These are phyloP conservation scores for Leccinum obscurum DNA, from an alignment of 768 basidiomycete species.

Conservation along the genomic window DNA sequence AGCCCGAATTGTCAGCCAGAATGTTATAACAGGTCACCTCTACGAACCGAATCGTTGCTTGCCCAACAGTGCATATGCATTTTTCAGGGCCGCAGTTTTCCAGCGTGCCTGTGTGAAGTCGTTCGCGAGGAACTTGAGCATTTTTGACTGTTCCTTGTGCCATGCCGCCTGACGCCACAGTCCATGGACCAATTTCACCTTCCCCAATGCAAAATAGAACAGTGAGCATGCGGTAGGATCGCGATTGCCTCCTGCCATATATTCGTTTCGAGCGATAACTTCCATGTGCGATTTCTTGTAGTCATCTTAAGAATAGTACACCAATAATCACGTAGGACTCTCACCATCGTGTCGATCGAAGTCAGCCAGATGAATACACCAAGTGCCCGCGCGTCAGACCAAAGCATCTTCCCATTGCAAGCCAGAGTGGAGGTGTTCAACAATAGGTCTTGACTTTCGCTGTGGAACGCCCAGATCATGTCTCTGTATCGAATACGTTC, in stretches of 20 bases:
- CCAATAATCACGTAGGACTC: constrained; percentile 25
- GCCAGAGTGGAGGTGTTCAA: constrained; percentile 66
- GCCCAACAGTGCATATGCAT: constrained; percentile 88
- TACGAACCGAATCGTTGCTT: constrained; percentile 88
- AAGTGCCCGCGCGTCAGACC: constrained; percentile 84
- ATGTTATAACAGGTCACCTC: not conserved
- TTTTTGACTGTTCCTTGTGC: constrained; percentile 85
- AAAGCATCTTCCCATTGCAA: constrained; percentile 84
- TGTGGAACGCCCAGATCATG: constrained; percentile 96
- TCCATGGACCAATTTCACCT: constrained; percentile 88
- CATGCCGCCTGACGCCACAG: constrained; percentile 95
- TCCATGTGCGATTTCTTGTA: constrained; percentile 82
- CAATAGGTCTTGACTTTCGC: constrained; percentile 88
- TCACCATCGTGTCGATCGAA: constrained; percentile 75
- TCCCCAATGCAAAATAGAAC: constrained; percentile 93
- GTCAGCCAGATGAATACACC: constrained; percentile 89
- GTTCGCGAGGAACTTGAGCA: constrained; percentile 91
- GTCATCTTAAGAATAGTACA: constrained; percentile 1
- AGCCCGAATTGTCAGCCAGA: constrained; percentile 4
- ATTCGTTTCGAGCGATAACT: constrained; percentile 87
- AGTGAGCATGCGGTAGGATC: constrained; percentile 90
- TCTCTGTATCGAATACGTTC: constrained; percentile 89
- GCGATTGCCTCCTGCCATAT: constrained; percentile 81
- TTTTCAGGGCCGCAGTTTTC: constrained; percentile 93
- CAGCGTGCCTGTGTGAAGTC: constrained; percentile 84